A percentile compares a stretch with the other conserved stretches of the same genome.
These are phyloP conservation scores for Psilocybe tampanensis DNA, from an alignment of 768 basidiomycete genomes.

Conservation along the genomic window DNA sequence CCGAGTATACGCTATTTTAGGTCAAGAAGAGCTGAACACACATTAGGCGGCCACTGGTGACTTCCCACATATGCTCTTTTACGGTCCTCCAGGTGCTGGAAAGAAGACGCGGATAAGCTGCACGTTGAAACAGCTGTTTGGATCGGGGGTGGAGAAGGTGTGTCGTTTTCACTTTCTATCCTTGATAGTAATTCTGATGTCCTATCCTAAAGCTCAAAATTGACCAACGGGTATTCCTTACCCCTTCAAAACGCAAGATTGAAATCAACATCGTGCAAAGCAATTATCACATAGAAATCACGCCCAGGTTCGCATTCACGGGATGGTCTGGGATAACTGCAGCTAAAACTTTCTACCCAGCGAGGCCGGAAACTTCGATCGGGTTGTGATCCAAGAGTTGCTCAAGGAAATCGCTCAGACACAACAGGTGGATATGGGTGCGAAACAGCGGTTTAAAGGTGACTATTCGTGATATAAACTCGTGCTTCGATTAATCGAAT, in stretches of 20 bases:
- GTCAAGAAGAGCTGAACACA: not conserved
- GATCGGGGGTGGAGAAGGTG: slow-evolving; percentile 88
- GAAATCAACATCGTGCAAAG: slow-evolving; percentile 97
- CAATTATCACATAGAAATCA: slow-evolving; percentile 97
- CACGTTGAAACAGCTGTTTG: slow-evolving; percentile 87
- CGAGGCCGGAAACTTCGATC: slow-evolving; percentile 94
- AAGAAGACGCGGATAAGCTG: slow-evolving; percentile 97
- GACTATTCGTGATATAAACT: slow-evolving; percentile 2
- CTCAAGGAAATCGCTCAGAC: slow-evolving; percentile 99
- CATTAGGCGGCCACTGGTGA: slow-evolving; percentile 82
- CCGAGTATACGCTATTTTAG: not conserved
- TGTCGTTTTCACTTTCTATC: slow-evolving; percentile 28
- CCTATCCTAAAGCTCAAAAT: slow-evolving; percentile 77
- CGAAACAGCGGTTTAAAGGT: slow-evolving; percentile 98
- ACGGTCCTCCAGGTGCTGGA: slow-evolving; percentile 95
- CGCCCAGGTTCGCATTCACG: slow-evolving; percentile 71
- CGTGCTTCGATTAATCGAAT: not conserved
- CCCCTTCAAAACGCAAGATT: slow-evolving; percentile 91
- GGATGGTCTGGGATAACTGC: not conserved
- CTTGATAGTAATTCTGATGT: not conserved
- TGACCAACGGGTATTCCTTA: slow-evolving; percentile 94
- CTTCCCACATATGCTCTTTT: slow-evolving; percentile 98
- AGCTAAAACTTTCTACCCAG: slow-evolving; percentile 41
- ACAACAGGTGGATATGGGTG: slow-evolving; percentile 94
- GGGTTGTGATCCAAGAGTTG: slow-evolving; percentile 94